Conservation (phyloP, 441 rosid species). For the Syzygium malaccense region DNA sequence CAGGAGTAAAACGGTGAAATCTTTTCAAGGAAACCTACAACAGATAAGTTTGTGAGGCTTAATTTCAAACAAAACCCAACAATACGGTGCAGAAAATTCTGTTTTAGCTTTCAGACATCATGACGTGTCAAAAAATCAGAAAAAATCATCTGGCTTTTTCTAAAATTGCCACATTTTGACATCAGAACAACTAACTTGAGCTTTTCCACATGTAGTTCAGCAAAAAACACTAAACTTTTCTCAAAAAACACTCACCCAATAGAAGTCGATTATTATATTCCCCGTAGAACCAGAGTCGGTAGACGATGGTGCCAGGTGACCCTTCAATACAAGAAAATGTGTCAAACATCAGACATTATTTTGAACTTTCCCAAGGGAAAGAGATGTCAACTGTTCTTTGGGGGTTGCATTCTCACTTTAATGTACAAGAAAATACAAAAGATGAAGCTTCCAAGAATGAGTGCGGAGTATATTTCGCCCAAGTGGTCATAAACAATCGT, state of each 20-base stretch:
- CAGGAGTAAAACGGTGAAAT: neutral
- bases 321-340: slow-evolving; percentile 38
- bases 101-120: neutral
- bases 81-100: neutral
- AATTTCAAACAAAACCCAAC: neutral
- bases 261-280: slow-evolving; percentile 88
- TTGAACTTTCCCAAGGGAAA: neutral
- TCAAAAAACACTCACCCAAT: slow-evolving; percentile 62
- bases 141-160: neutral
- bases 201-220: neutral
- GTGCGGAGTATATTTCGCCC: slow-evolving; percentile 92
- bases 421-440: slow-evolving; percentile 83
- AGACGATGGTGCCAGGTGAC: slow-evolving; percentile 88
- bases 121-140: neutral
- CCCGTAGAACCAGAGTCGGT: slow-evolving; percentile 94
- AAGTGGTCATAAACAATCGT: slow-evolving; percentile 81
- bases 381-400: neutral
- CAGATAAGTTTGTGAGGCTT: neutral
- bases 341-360: slow-evolving; percentile 10
- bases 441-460: slow-evolving; percentile 81
- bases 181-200: neutral
- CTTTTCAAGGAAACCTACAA: neutral
- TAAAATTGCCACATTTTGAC: neutral
- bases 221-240: neutral
- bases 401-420: slow-evolving; percentile 43